Evolutionary conservation across 768 basidiomycete species (phyloP).

Genomic region (Rhodotorula paludigena): DNA sequence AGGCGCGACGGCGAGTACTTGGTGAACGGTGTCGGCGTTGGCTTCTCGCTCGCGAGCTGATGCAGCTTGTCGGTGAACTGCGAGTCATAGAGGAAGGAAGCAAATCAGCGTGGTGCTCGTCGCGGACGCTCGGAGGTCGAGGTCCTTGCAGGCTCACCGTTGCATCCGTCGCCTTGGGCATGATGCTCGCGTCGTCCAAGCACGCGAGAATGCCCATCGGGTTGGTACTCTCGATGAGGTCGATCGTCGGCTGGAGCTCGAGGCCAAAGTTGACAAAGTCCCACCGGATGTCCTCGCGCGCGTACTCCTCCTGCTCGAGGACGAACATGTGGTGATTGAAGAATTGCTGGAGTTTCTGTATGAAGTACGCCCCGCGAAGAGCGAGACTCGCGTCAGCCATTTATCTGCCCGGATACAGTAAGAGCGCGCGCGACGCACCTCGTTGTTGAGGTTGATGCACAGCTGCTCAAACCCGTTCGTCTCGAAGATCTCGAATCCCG

Average conservation of each 20-base stretch:
- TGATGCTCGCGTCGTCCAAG: constrained; percentile 97
- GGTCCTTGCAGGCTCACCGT: no score
- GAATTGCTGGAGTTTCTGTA: constrained; percentile 80
- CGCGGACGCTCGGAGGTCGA: no score
- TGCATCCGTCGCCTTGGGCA: constrained; percentile 97
- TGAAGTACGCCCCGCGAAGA: not conserved
- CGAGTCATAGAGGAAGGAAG: no score
- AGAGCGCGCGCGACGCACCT: constrained; percentile 45
- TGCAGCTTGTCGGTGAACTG: constrained; percentile 37
- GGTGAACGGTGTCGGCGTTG: constrained; percentile 49
- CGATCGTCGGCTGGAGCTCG: constrained; percentile 95
- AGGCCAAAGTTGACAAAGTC: constrained; percentile 96
- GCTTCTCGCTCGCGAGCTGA: constrained; percentile 44
- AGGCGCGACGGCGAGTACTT: constrained; percentile 86
- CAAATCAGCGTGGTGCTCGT: no score
- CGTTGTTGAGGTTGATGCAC: constrained; percentile 97
- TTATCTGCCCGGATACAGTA: no score
- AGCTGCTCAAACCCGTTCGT: constrained; percentile 78
- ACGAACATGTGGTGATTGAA: constrained; percentile 99
- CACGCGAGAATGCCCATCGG: constrained; percentile 84
- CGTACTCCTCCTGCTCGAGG: constrained; percentile 96
- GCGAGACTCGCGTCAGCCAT: not conserved
- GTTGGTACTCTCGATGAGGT: constrained; percentile 81
- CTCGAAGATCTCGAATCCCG: constrained; percentile 86
- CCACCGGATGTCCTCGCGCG: constrained; percentile 94